Conservation (phyloP, 1,284 basidiomycete genomes). For the Schizophyllum amplum region DNA sequence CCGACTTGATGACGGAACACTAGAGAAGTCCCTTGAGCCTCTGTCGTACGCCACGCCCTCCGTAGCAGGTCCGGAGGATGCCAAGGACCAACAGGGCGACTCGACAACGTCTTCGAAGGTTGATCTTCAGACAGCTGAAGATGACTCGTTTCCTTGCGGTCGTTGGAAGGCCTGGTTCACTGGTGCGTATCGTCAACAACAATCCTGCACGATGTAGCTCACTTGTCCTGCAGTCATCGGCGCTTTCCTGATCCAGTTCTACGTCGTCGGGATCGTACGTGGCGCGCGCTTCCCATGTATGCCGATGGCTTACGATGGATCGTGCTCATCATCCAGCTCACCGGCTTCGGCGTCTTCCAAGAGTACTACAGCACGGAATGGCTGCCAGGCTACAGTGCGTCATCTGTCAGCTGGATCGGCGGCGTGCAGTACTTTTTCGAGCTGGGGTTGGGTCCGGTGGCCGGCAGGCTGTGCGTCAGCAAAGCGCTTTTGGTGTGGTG, state of each 20-base stretch:
- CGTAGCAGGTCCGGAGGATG: background rate
- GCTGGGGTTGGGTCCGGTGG: constrained; percentile 22
- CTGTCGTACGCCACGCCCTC: no score
- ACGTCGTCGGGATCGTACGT: background rate
- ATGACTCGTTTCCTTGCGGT: background rate
- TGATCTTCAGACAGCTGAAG: background rate
- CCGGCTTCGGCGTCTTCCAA: constrained; percentile 19
- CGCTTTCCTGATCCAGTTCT: background rate
- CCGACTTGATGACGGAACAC: no score
- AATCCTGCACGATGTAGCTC: background rate
- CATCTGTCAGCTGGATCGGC: constrained; percentile 26
- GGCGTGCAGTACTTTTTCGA: constrained; percentile 26
- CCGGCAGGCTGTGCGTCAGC: constrained; percentile 19
- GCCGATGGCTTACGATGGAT: no score
- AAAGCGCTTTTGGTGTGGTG: no score
- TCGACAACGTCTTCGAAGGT: background rate
- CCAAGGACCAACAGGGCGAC: background rate
- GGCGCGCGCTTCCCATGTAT: background rate
- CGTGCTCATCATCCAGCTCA: background rate
- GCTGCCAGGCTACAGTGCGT: constrained; percentile 12
- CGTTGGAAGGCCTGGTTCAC: background rate
- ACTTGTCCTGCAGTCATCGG: background rate
- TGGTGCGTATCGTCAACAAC: background rate
- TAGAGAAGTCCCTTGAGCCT: no score
- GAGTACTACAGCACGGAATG: constrained; percentile 13